phyloP scores from a whole-genome alignment of 2,329 filamentous ascomycete genomes.

The Aspergillus viridinutans region DNA sequence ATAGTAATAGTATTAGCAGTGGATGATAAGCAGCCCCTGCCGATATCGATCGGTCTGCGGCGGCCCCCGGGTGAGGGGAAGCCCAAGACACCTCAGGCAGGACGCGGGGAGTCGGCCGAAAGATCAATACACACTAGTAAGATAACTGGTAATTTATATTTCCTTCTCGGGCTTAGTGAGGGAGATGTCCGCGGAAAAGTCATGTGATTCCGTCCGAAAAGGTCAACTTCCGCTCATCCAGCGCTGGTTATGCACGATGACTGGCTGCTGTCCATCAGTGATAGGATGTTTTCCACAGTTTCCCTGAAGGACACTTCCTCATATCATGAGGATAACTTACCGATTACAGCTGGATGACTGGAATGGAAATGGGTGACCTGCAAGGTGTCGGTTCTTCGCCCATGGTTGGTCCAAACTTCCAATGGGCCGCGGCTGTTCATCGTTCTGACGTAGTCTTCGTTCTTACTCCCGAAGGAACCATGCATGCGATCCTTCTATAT shows the following conservation, averaged over 20 bases:
- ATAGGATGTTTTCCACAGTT: neutral
- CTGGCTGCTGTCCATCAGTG: slow-evolving; percentile 3
- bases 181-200: slow-evolving; percentile 17
- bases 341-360: neutral
- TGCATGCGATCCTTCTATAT: slow-evolving; percentile 1
- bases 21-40: neutral
- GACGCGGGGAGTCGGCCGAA: slow-evolving; percentile 14
- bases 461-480: slow-evolving; percentile 6
- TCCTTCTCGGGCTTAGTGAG: neutral
- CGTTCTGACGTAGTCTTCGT: slow-evolving; percentile 15
- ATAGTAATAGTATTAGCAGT: neutral
- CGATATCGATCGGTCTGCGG: slow-evolving; percentile 1
- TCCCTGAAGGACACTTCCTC: neutral
- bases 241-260: slow-evolving; percentile 2
- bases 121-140: neutral
- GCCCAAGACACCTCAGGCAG: neutral
- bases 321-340: neutral
- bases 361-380: neutral
- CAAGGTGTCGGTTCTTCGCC: neutral
- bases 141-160: neutral
- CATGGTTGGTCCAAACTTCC: neutral
- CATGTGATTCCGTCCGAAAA: slow-evolving; percentile 6
- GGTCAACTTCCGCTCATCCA: slow-evolving; percentile 16
- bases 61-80: slow-evolving; percentile 5
- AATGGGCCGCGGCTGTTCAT: slow-evolving; percentile 21